Percentiles rank a stretch among this genome's conserved stretches.
These are phyloP conservation scores for Kewa caespitosa DNA, from an alignment of 179 eudicot genomes.

Conservation along the genomic window DNA sequence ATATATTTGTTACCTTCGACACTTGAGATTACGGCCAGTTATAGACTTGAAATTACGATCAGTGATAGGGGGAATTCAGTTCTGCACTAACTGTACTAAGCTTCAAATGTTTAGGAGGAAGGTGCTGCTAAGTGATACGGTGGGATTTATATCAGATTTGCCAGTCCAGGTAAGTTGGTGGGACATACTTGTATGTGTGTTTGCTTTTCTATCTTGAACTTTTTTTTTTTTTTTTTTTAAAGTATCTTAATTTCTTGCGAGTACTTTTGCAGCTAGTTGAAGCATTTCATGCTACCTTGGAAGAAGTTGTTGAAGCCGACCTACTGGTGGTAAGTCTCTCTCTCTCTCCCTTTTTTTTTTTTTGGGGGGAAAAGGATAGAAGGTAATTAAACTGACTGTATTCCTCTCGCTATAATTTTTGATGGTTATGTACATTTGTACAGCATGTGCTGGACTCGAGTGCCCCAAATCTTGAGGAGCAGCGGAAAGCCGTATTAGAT, in stretches of 20 bases:
- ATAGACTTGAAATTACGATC: slow-evolving; percentile 3
- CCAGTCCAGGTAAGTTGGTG: slow-evolving; percentile 69
- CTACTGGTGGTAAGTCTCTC: slow-evolving; percentile 72
- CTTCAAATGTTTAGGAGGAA: slow-evolving; percentile 57
- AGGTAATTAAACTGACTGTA: background rate
- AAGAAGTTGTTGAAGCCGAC: slow-evolving; percentile 96
- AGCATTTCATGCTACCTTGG: slow-evolving; percentile 97
- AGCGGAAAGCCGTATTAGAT: slow-evolving; percentile 68
- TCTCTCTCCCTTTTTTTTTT: too few species aligned
- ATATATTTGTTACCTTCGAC: background rate
- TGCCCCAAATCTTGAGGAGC: slow-evolving; percentile 74
- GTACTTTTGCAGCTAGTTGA: slow-evolving; percentile 63
- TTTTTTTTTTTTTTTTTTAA: too few species aligned
- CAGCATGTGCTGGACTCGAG: slow-evolving; percentile 97
- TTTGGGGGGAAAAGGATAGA: too few species aligned
- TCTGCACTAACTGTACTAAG: slow-evolving; percentile 17
- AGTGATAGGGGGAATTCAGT: background rate
- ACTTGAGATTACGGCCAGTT: background rate
- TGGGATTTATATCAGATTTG: slow-evolving; percentile 95
- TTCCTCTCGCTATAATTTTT: background rate
- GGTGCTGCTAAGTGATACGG: slow-evolving; percentile 88
- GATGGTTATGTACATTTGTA: slow-evolving; percentile 14
- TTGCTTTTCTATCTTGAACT: background rate
- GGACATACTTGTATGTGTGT: slow-evolving; percentile 2
- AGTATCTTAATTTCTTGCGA: background rate